Evolutionary conservation across 2,329 filamentous ascomycete genomes (phyloP).

Genomic region (Thelonectria olida): DNA sequence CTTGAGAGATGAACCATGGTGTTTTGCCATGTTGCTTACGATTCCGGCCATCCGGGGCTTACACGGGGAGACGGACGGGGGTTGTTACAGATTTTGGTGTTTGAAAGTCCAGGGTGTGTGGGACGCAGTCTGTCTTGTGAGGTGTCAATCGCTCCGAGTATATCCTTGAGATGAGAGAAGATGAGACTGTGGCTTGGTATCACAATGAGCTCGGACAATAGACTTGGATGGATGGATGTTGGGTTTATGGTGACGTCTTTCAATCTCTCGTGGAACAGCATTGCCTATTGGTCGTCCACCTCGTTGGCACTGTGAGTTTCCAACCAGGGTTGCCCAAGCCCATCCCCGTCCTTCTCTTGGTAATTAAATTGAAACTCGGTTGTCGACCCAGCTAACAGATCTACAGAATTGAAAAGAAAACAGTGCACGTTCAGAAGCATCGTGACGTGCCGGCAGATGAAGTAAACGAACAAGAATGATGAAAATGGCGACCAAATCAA

Average conservation of each 20-base stretch:
- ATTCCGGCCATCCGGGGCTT: background rate
- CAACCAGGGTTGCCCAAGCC: background rate
- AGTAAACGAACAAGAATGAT: slow-evolving; percentile 4
- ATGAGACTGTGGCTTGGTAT: slow-evolving; percentile 5
- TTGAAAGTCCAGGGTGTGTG: slow-evolving; percentile 14
- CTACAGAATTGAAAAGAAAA: background rate
- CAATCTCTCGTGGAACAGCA: no score
- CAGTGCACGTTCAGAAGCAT: background rate
- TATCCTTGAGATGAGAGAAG: background rate
- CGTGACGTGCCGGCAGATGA: background rate
- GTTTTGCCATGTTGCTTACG: background rate
- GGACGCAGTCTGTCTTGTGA: slow-evolving; percentile 12
- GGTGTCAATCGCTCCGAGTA: no score
- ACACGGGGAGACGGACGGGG: background rate
- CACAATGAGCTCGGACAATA: slow-evolving; percentile 6
- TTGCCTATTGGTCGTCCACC: no score
- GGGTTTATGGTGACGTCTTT: no score
- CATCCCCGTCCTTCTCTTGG: no score
- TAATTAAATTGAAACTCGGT: background rate
- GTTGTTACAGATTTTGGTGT: slow-evolving; percentile 19
- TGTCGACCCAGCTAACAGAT: background rate
- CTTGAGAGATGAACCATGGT: background rate
- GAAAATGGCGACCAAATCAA: slow-evolving; percentile 18
- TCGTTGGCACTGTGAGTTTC: no score
- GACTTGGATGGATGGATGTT: no score